phyloP scores from a whole-genome alignment of 73 alveolate species.

The Symbiodinium pilosum region DNA sequence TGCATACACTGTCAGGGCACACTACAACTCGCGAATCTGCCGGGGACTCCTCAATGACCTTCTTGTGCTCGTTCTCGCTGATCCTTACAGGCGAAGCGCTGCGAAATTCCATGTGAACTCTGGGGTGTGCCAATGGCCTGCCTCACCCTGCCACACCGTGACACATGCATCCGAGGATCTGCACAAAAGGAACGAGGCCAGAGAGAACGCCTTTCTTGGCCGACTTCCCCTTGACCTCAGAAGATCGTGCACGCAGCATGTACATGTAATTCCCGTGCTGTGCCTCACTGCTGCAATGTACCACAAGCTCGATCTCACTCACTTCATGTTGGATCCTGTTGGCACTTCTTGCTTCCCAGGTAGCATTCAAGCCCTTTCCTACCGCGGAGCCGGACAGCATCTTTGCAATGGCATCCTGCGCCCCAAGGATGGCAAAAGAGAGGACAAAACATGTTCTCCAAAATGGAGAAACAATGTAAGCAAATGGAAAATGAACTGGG shows the following conservation, averaged over 20 bases:
- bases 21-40: constrained; percentile 68
- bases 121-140: no score
- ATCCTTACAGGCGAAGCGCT: neutral
- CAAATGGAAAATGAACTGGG: neutral
- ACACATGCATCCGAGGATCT: neutral
- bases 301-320: no score
- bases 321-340: no score
- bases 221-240: constrained; percentile 78
- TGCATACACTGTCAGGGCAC: constrained; percentile 33
- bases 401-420: constrained; percentile 88
- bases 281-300: no score
- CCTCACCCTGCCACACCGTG: no score
- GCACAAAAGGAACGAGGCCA: constrained; percentile 81
- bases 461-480: neutral
- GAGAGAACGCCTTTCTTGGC: constrained; percentile 93
- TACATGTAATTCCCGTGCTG: no score
- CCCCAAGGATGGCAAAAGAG: neutral
- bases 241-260: no score
- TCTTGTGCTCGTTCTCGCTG: constrained; percentile 92
- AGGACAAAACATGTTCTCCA: neutral
- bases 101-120: neutral
- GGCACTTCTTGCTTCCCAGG: constrained; percentile 7
- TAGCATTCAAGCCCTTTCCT: constrained; percentile 81
- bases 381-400: constrained; percentile 89
- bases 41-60: constrained; percentile 76